Evolutionary conservation across 129 eudicot species (phyloP).

Genomic region (Smallanthus sonchifolius): DNA sequence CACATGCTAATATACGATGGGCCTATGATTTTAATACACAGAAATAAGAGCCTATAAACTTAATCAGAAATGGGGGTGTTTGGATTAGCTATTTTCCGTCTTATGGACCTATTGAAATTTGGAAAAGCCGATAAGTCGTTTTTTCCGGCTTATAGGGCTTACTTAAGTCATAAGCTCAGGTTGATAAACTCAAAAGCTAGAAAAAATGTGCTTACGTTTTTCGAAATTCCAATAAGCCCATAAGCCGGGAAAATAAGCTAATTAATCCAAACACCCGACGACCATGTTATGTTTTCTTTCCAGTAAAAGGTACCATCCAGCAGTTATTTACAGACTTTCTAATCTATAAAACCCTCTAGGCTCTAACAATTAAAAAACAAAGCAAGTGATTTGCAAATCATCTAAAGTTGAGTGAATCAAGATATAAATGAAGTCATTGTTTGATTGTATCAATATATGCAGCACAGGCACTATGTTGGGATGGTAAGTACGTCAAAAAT

Average conservation of each 20-base stretch:
- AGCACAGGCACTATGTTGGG: neutral
- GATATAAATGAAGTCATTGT: neutral
- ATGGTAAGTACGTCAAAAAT: neutral
- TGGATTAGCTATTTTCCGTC: neutral
- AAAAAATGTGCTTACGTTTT: neutral
- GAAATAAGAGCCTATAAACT: neutral
- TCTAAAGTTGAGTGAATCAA: neutral
- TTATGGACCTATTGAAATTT: neutral
- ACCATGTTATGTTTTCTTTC: neutral
- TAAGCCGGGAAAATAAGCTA: neutral
- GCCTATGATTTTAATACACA: neutral
- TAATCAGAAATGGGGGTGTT: neutral
- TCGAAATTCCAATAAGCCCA: neutral
- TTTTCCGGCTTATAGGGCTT: neutral
- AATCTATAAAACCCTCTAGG: neutral
- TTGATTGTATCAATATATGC: constrained; percentile 1
- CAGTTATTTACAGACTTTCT: neutral
- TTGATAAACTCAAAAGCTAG: too few relatives aligned
- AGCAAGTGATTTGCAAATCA: neutral
- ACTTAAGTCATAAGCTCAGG: too few relatives aligned
- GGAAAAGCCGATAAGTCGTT: neutral
- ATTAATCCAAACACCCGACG: neutral
- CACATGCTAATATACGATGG: neutral
- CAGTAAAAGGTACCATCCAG: neutral
- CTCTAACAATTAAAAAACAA: neutral